These are phyloP conservation scores for Dactylellina cionopaga DNA, from an alignment of 2,329 filamentous ascomycete species.

Conservation along the genomic window DNA sequence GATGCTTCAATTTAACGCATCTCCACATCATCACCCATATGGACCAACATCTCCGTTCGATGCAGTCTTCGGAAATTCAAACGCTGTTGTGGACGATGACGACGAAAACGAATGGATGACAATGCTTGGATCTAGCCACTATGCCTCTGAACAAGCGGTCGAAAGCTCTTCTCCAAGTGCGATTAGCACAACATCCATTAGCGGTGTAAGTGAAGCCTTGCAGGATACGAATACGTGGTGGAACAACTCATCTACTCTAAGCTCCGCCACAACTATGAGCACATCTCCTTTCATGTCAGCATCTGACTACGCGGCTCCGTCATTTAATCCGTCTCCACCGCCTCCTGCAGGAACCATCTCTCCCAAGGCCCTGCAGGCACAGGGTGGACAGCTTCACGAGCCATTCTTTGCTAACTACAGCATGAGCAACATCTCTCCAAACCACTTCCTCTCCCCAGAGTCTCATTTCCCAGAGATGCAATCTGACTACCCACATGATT, in stretches of 20 bases:
- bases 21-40: slow-evolving; percentile 66
- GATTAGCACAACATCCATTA: slow-evolving; percentile 93
- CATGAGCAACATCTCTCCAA: slow-evolving; percentile 67
- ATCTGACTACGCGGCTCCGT: slow-evolving; percentile 55
- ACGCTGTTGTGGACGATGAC: slow-evolving; percentile 64
- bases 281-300: slow-evolving; percentile 54
- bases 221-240: slow-evolving; percentile 71
- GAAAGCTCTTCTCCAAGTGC: slow-evolving; percentile 95
- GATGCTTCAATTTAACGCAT: slow-evolving; percentile 84
- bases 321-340: slow-evolving; percentile 56
- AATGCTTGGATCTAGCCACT: slow-evolving; percentile 61
- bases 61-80: slow-evolving; percentile 58
- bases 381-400: slow-evolving; percentile 37
- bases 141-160: slow-evolving; percentile 64
- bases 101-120: slow-evolving; percentile 86
- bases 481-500: slow-evolving; percentile 69
- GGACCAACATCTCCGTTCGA: slow-evolving; percentile 58
- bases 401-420: slow-evolving; percentile 48
- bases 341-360: slow-evolving; percentile 57
- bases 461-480: slow-evolving; percentile 64
- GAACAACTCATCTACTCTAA: slow-evolving; percentile 56
- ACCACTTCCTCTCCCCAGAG: slow-evolving; percentile 64
- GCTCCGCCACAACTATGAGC: slow-evolving; percentile 49
- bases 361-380: slow-evolving; percentile 55
- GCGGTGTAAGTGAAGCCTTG: slow-evolving; percentile 89